Evolutionary conservation across 208 protist species (phyloP).

Genomic region (Trichomonas vaginalis): DNA sequence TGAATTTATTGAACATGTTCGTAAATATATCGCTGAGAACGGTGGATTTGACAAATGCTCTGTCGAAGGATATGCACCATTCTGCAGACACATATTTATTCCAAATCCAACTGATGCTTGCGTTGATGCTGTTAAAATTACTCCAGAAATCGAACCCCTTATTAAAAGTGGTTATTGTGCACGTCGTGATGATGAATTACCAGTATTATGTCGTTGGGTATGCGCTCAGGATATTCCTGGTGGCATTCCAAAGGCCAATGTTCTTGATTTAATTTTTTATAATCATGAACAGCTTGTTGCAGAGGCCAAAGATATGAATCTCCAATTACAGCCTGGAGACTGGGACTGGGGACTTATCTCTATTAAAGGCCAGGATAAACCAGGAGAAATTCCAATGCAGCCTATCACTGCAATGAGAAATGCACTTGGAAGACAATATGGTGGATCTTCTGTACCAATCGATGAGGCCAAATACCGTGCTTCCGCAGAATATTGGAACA

Average conservation of each 20-base stretch:
- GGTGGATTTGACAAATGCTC: not conserved
- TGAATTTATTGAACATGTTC: not conserved
- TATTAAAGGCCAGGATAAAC: slow-evolving; percentile 39
- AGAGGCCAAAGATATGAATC: slow-evolving; percentile 28
- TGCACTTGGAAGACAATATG: slow-evolving; percentile 41
- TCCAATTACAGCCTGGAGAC: not conserved
- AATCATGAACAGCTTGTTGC: slow-evolving; percentile 45
- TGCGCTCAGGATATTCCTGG: slow-evolving; percentile 14
- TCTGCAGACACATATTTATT: slow-evolving; percentile 55
- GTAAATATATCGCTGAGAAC: not conserved
- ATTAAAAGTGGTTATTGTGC: slow-evolving; percentile 34
- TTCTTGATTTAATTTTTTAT: slow-evolving; percentile 43
- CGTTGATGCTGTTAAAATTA: slow-evolving; percentile 1
- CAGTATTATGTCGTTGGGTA: slow-evolving; percentile 47
- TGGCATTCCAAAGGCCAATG: slow-evolving; percentile 29
- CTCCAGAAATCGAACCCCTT: not conserved
- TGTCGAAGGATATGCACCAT: slow-evolving; percentile 48
- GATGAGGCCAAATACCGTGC: slow-evolving; percentile 34
- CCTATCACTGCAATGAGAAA: slow-evolving; percentile 58
- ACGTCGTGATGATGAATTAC: slow-evolving; percentile 41
- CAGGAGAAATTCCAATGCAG: slow-evolving; percentile 49
- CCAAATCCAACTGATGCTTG: slow-evolving; percentile 36
- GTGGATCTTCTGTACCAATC: slow-evolving; percentile 31
- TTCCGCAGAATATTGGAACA: slow-evolving; percentile 27
- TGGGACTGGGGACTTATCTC: slow-evolving; percentile 41